Evolutionary conservation across 2,329 filamentous ascomycete genomes (phyloP), one percentile per base, ranked within the genome.

Genomic region (Colletotrichum noveboracense): DNA sequence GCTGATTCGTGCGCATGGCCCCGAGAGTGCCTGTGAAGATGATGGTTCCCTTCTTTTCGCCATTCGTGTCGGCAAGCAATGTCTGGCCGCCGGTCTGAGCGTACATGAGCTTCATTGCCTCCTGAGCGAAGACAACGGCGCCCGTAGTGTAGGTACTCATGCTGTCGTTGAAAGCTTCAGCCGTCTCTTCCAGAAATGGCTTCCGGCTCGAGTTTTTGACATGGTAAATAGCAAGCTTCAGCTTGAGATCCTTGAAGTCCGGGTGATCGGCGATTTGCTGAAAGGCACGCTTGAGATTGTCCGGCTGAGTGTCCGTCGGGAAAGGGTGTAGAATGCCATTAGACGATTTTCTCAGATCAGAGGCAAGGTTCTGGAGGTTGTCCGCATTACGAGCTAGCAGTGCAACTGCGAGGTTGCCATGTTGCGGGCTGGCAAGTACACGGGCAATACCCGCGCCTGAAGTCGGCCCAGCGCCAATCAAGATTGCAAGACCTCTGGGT

Each of bases 11-110:
- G 8, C 89, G 83, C 76, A 91, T 81, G 1, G 88, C 88, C 0
- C 89, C 89, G 5, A 91, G 80, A 1, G 89, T 91, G 0, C 89
- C 89, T 0, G 89, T 91, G 78, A 91, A 91, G 69, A 92, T 89
- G 32, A 91, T 79, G 0, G 89, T 91, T 2, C 89, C 89, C 77
- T 91, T 91, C 83, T 91, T 91, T 66, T 80, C 81, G 0, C 84
- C 86, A 1, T 85, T 85, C 2, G 83, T 84, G 13, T 89, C 86
- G 8, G 84, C 79, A 4, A 91, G 83, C 0, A 80, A 74, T 2
- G 83, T 84, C 67, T 85, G 82, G 8, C 87, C 85, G 5, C 88
- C 89, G 69, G 91, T 88, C 72, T 91, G 87, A 2, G 83, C 85
- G 76, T 91, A 89, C 68, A 91, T 86, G 9, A 88, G 78, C 79